These are phyloP conservation scores for Trichothecium sympodiale DNA, from an alignment of 2,329 filamentous ascomycete species.

Conservation along the genomic window DNA sequence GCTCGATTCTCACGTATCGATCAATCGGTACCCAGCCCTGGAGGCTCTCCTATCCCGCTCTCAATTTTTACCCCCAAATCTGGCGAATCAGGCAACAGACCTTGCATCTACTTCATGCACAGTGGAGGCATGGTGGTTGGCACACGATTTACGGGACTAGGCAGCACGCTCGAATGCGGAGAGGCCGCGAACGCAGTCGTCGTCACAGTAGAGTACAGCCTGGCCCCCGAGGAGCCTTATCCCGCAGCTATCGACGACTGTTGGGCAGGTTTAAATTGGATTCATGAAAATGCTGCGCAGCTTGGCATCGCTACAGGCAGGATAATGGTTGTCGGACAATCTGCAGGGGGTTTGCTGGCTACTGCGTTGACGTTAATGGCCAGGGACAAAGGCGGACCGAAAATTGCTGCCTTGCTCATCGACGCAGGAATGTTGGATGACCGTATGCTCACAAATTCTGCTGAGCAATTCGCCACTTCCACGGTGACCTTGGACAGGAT, in stretches of 20 bases:
- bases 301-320: conserved; percentile 25
- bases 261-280: conserved; percentile 20
- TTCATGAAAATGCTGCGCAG: conserved; percentile 21
- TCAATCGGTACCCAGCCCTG: conserved; percentile 7
- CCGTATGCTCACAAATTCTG: conserved; percentile 17
- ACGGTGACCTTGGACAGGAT: conserved; percentile 20
- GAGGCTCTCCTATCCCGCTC: conserved; percentile 4
- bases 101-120: conserved; percentile 11
- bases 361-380: conserved; percentile 25
- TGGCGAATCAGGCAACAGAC: conserved; percentile 1
- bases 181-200: conserved; percentile 9
- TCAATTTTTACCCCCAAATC: conserved; percentile 9
- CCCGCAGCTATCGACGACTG: conserved; percentile 12
- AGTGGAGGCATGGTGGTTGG: conserved; percentile 11
- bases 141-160: conserved; percentile 10
- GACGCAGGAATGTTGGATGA: conserved; percentile 37
- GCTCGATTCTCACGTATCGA: conserved; percentile 11
- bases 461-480: conserved; percentile 16
- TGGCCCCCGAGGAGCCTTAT: conserved; percentile 12
- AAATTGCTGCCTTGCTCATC: conserved; percentile 27
- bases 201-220: conserved; percentile 14
- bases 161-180: conserved; percentile 8
- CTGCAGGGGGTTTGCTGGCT: conserved; percentile 29
- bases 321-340: conserved; percentile 29
- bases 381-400: conserved; percentile 18